A percentile compares a stretch with the other conserved stretches of the same genome.
Evolutionary conservation across 805 yeast species (phyloP).

Genomic region (Candida peoriensis): DNA sequence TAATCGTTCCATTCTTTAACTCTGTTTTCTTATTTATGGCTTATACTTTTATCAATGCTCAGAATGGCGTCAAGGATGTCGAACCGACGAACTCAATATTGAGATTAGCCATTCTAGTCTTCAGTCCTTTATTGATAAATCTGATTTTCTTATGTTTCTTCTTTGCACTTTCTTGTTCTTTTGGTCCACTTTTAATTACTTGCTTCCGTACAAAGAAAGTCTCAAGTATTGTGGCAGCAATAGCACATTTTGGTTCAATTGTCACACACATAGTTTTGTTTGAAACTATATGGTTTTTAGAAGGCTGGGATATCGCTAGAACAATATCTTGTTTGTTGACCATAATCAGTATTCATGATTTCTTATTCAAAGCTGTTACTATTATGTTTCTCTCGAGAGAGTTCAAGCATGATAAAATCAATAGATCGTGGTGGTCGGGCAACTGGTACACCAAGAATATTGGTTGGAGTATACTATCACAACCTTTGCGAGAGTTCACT

Average conservation of each 20-base stretch:
- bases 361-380: slow-evolving; percentile 49
- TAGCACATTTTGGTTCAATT: slow-evolving; percentile 51
- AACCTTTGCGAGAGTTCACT: slow-evolving; percentile 58
- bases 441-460: slow-evolving; percentile 60
- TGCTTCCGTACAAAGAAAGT: slow-evolving; percentile 35
- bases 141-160: slow-evolving; percentile 26
- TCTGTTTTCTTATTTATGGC: slow-evolving; percentile 68
- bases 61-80: slow-evolving; percentile 66
- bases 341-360: slow-evolving; percentile 48
- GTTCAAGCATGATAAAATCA: slow-evolving; percentile 51
- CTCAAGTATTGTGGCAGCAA: slow-evolving; percentile 49
- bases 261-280: slow-evolving; percentile 49
- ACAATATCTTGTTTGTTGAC: slow-evolving; percentile 60
- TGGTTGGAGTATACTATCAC: slow-evolving; percentile 56
- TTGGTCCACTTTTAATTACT: slow-evolving; percentile 47
- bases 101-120: slow-evolving; percentile 50
- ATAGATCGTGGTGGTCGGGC: slow-evolving; percentile 78
- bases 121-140: slow-evolving; percentile 44
- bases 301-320: slow-evolving; percentile 58
- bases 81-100: slow-evolving; percentile 51
- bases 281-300: slow-evolving; percentile 62
- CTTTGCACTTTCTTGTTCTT: slow-evolving; percentile 38
- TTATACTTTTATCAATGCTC: slow-evolving; percentile 77
- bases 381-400: slow-evolving; percentile 56
- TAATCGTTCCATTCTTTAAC: slow-evolving; percentile 65